These are phyloP conservation scores for Sclerotinia nivalis DNA, from an alignment of 2,329 filamentous ascomycete genomes.

Conservation along the genomic window DNA sequence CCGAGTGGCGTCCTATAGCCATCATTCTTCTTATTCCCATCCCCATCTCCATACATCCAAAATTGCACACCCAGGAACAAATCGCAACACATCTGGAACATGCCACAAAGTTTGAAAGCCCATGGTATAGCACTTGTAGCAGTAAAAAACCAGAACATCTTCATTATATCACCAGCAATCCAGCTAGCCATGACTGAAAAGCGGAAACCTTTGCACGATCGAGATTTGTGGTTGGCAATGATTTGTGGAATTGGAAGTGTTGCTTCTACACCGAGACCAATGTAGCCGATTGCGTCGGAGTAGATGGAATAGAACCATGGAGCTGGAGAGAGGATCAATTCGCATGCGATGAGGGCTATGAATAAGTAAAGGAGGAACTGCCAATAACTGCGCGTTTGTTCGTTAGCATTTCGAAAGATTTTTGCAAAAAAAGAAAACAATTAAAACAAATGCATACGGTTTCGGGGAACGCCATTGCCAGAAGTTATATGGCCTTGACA, in stretches of 20 bases:
- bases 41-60: conserved; percentile 62
- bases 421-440: background rate
- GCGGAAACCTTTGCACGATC: conserved; percentile 76
- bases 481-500: conserved; percentile 69
- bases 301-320: conserved; percentile 63
- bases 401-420: conserved; percentile 2
- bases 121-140: conserved; percentile 68
- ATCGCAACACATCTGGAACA: conserved; percentile 80
- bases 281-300: conserved; percentile 66
- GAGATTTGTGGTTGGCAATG: conserved; percentile 64
- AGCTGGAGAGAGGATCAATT: conserved; percentile 65
- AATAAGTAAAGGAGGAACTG: conserved; percentile 71
- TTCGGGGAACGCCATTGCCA: conserved; percentile 78
- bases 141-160: conserved; percentile 84
- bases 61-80: conserved; percentile 73
- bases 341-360: conserved; percentile 58
- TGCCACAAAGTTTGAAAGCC: conserved; percentile 79
- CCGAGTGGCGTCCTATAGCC: conserved; percentile 30
- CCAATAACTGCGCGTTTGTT: conserved; percentile 63
- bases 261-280: conserved; percentile 78
- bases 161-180: conserved; percentile 80
- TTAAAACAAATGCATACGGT: conserved; percentile 51
- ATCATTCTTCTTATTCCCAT: conserved; percentile 32
- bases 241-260: conserved; percentile 82
- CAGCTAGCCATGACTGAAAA: conserved; percentile 75